These are phyloP conservation scores for Nicotiana paniculata DNA, from an alignment of 257 asterid genomes.

Conservation along the genomic window DNA sequence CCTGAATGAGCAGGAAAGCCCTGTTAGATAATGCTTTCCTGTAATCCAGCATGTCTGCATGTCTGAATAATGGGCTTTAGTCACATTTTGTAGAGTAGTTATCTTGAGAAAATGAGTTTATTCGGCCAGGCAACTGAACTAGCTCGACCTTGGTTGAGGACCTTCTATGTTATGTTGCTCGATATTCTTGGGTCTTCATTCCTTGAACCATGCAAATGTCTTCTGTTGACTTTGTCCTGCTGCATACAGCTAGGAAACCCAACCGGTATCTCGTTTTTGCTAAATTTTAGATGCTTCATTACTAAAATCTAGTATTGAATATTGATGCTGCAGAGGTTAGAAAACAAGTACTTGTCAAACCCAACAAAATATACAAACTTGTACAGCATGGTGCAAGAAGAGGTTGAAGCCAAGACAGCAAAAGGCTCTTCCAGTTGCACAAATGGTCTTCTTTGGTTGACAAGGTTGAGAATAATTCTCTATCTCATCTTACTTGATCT, in stretches of 20 bases:
- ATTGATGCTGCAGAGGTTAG: slow-evolving; percentile 56
- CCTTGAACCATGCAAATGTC: background rate
- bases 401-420: slow-evolving; percentile 84
- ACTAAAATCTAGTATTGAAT: background rate
- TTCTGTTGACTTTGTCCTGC: background rate
- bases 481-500: background rate
- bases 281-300: background rate
- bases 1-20: background rate
- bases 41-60: background rate
- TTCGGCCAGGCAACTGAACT: background rate
- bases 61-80: background rate
- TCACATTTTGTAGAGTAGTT: background rate
- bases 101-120: background rate
- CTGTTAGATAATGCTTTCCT: background rate
- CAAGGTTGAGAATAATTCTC: slow-evolving; percentile 49
- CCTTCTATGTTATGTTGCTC: background rate
- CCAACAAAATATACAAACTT: slow-evolving; percentile 63
- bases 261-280: background rate
- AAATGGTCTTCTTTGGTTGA: slow-evolving; percentile 96
- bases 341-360: slow-evolving; percentile 63
- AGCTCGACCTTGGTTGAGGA: background rate
- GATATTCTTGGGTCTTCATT: background rate
- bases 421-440: slow-evolving; percentile 93
- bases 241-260: background rate
- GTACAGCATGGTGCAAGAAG: slow-evolving; percentile 87